Percentiles rank a stretch among this genome's conserved stretches.
phyloP scores from a whole-genome alignment of 2,329 filamentous ascomycete genomes.

The Paraphoma sp. region DNA sequence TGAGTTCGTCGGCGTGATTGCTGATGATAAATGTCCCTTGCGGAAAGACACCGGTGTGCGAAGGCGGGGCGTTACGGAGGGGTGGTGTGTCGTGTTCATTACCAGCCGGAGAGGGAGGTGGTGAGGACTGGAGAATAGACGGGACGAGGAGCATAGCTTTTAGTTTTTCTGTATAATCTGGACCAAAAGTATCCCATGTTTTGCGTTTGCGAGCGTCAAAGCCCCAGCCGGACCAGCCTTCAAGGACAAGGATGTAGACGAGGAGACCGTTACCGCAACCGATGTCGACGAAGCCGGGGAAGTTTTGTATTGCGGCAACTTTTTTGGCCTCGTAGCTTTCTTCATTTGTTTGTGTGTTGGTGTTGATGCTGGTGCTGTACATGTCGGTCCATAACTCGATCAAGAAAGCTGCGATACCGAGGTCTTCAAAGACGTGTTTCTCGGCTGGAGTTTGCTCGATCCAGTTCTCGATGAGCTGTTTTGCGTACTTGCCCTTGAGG shows the following conservation, averaged over 20 bases:
- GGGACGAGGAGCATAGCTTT: slow-evolving; percentile 69
- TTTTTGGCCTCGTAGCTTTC: background rate
- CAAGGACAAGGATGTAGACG: slow-evolving; percentile 78
- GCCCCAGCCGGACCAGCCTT: slow-evolving; percentile 86
- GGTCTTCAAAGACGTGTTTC: slow-evolving; percentile 95
- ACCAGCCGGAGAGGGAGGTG: too few species aligned
- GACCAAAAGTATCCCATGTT: slow-evolving; percentile 79
- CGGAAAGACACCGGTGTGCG: slow-evolving; percentile 71
- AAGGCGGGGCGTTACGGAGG: slow-evolving; percentile 7
- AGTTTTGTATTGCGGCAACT: slow-evolving; percentile 46
- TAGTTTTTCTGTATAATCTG: slow-evolving; percentile 56
- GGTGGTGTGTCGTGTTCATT: slow-evolving; percentile 27
- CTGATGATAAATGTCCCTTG: slow-evolving; percentile 88
- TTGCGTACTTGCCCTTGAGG: slow-evolving; percentile 81
- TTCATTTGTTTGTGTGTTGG: too few species aligned
- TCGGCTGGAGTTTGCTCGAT: slow-evolving; percentile 83
- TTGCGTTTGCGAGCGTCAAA: slow-evolving; percentile 89
- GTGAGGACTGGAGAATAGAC: slow-evolving; percentile 40
- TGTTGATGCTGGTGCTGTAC: slow-evolving; percentile 62
- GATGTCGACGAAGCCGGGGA: slow-evolving; percentile 93
- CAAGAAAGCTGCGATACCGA: slow-evolving; percentile 88
- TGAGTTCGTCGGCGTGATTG: slow-evolving; percentile 96
- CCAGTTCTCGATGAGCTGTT: slow-evolving; percentile 75
- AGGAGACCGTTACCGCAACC: slow-evolving; percentile 95
- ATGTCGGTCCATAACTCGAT: slow-evolving; percentile 90